Evolutionary conservation across 768 basidiomycete species (phyloP), one percentile per base, ranked within the genome.

Genomic region (Leccinellum luteum): DNA sequence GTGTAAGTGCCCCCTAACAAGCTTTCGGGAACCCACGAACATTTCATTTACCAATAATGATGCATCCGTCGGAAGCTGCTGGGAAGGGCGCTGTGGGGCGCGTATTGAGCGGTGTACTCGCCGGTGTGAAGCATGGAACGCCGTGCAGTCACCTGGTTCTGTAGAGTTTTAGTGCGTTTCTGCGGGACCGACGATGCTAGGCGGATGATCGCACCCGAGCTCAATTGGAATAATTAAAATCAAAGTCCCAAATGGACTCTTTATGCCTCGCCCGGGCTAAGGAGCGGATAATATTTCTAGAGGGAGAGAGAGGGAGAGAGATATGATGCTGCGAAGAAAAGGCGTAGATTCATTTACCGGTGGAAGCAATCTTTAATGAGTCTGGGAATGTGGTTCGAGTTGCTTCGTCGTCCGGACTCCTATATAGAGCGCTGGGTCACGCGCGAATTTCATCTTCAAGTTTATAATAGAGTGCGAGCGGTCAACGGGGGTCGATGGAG

Each of bases 381-480:
- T 58, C 51, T 59, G 54, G 31, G 64, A 62, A 56, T 41, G 31
- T 52, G 34, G 9, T 15, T 48, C 41, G 17, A 34, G 28, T 23
- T 45, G 44, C 19, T 51, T 52, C 55, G 56, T 55, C 52, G 61
- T 51, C 49, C n/a, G 19, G 38, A 41, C 38, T 41, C 38, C 38
- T 41, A 41, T 38, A 38, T 21, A 38, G 44, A 23, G 32, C 13
- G 32, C 41, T 19, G 12, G n/a, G 41, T 9, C 8, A 27, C 52
- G 47, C 45, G 48, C 51, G 28, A 38, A 38, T 53, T 55, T 55
- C 52, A 60, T 65, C 34, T 63, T 31, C 41, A 17, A 13, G 19
- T 48, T 19, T 27, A 47, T 47, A 17, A 27, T 27, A 25, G 31
- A 32, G 13, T 34, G 45, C 23, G 12, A 41, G 48, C 44, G 19